phyloP scores from a whole-genome alignment of 306 rosid genomes.

The Quercus bicolor region DNA sequence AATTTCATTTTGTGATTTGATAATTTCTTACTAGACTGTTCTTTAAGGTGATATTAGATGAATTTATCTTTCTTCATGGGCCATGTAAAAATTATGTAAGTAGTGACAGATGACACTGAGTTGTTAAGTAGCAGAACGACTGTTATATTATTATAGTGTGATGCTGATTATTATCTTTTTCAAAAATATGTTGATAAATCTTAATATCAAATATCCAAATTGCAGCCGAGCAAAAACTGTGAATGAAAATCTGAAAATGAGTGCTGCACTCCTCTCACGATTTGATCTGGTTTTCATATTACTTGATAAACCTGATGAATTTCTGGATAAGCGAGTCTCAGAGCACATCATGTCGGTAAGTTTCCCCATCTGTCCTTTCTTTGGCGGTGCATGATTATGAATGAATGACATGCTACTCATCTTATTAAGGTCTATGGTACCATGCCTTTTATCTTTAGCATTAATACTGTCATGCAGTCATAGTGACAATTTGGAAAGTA shows the following conservation, averaged over 20 bases:
- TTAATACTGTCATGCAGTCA: constrained; percentile 5
- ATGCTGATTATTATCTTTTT: constrained; percentile 19
- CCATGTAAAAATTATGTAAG: background rate
- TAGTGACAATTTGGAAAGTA: background rate
- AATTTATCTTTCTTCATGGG: background rate
- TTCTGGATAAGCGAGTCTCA: constrained; percentile 84
- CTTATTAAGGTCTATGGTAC: constrained; percentile 17
- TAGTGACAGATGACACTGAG: background rate
- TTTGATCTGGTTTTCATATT: constrained; percentile 92
- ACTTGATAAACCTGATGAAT: constrained; percentile 95
- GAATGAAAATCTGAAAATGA: constrained; percentile 91
- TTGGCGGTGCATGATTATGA: background rate
- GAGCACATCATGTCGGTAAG: constrained; percentile 98
- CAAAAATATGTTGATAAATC: constrained; percentile 15
- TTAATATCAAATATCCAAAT: constrained; percentile 20
- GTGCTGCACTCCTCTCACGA: constrained; percentile 83
- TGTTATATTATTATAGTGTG: background rate
- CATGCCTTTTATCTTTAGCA: constrained; percentile 1
- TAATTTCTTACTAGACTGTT: constrained; percentile 13
- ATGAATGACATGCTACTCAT: constrained; percentile 13
- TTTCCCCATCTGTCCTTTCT: constrained; percentile 25
- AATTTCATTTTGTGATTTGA: constrained; percentile 5
- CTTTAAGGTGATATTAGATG: constrained; percentile 7
- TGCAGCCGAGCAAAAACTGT: constrained; percentile 98
- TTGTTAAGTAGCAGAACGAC: background rate